phyloP scores from a whole-genome alignment of 1,284 basidiomycete genomes.

The Meira miltonrushii region DNA sequence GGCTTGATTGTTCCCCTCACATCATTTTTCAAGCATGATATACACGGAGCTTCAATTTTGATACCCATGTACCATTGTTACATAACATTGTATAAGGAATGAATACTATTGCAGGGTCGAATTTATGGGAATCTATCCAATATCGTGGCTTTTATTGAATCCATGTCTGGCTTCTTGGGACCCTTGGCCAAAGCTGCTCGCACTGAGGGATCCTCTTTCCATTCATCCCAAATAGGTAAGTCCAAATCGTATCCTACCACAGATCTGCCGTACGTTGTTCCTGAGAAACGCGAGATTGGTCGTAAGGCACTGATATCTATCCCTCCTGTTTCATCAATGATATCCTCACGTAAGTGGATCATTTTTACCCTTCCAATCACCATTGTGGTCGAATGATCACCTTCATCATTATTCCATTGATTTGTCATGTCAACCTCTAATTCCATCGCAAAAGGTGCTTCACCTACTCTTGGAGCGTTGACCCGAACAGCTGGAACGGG shows the following conservation, averaged over 20 bases:
- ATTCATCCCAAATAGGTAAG: conserved; percentile 2
- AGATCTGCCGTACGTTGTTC: not conserved
- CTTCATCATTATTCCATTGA: conserved; percentile 28
- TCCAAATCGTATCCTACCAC: not conserved
- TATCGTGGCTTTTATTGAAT: not conserved
- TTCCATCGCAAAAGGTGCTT: conserved; percentile 40
- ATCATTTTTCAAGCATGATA: too few relatives aligned
- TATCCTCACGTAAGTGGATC: conserved; percentile 38
- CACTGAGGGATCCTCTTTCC: not conserved
- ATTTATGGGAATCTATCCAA: not conserved
- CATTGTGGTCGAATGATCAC: conserved; percentile 35
- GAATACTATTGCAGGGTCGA: not conserved
- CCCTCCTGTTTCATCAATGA: conserved; percentile 25
- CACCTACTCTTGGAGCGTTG: conserved; percentile 32
- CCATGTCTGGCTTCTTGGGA: not conserved
- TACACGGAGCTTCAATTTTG: too few relatives aligned
- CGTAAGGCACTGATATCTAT: not conserved
- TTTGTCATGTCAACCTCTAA: conserved; percentile 30
- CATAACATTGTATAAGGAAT: too few relatives aligned
- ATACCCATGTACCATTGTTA: too few relatives aligned
- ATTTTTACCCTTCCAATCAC: conserved; percentile 31
- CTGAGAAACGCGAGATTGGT: not conserved
- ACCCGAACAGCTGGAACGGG: conserved; percentile 33
- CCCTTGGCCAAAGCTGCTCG: not conserved
- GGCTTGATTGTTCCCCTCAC: not conserved